Conservation (phyloP, 192 early-diverging fungal species). For the Bifiguratus adelaidae region DNA sequence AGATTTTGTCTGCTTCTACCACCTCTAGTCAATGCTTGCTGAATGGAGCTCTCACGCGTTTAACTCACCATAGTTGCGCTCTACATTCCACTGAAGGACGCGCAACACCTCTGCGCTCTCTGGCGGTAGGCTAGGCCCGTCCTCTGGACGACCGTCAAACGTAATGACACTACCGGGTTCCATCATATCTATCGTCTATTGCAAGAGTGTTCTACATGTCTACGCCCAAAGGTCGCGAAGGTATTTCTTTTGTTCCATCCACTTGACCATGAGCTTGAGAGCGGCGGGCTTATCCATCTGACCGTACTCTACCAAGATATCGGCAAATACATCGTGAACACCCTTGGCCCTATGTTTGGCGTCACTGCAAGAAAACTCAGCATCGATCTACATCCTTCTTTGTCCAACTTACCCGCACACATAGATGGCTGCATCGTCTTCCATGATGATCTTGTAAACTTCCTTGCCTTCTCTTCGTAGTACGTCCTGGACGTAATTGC, state of each 20-base stretch:
- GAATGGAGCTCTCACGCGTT: not conserved
- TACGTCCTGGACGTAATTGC: slow-evolving; percentile 82
- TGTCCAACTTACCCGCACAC: slow-evolving; percentile 54
- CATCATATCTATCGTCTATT: too few relatives aligned
- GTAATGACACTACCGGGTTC: too few relatives aligned
- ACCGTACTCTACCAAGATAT: slow-evolving; percentile 43
- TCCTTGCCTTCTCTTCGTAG: slow-evolving; percentile 40
- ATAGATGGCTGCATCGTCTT: slow-evolving; percentile 55
- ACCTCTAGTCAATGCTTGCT: not conserved
- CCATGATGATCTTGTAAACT: slow-evolving; percentile 43
- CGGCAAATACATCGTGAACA: slow-evolving; percentile 66
- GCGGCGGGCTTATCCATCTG: slow-evolving; percentile 35
- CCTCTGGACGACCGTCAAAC: too few relatives aligned
- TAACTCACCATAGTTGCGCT: slow-evolving; percentile 54
- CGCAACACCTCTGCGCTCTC: too few relatives aligned
- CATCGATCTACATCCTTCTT: not conserved
- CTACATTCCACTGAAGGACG: slow-evolving; percentile 77
- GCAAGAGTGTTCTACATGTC: too few relatives aligned
- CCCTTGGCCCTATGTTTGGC: slow-evolving; percentile 83
- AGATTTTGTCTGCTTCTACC: slow-evolving; percentile 36
- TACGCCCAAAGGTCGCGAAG: slow-evolving; percentile 56
- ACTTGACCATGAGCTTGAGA: slow-evolving; percentile 42
- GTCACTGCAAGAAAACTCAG: slow-evolving; percentile 36
- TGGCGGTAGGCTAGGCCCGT: too few relatives aligned
- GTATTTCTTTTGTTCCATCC: slow-evolving; percentile 55